Evolutionary conservation across 768 basidiomycete species (phyloP), one percentile per base, ranked within the genome.

Genomic region (Dentipellis sp.): DNA sequence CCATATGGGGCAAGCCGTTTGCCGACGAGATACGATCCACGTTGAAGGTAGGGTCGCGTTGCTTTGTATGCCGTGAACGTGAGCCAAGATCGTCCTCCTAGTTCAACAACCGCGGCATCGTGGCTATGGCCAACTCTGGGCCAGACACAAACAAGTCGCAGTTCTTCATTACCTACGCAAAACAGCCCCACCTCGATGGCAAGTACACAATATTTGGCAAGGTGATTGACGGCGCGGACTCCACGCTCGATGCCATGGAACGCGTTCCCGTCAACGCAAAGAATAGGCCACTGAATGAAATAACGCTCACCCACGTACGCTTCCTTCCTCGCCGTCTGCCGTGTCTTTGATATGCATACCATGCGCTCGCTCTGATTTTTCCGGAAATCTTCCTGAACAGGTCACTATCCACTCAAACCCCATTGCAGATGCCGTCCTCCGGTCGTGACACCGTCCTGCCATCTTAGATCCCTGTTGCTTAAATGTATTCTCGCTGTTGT

Each of bases 81-180:
- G 16, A 5, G 47, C 29, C 40, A 17, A 49, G 35, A 55, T 40
- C 56, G 53, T 42, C 50, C 54, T 51, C 21, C 48, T 55, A 98
- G 95, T 98, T 99, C 75, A 97, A 97, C 69, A 76, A 84, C 52
- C 83, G 97, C 58, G 97, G 97, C 16, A 79, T 97, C 61, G 86
- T 98, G 14, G 97, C 97, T 29, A 98, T 98, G 94, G 97, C 97
- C 55, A 99, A 98, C 71, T 86, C 91, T 8, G 97, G 97, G 1
- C 84, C 85, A 10, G 91, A 97, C 68, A 83, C 88, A 36, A 99
- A 97, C 75, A 97, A 95, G 71, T 86, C 78, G 46, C 89, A 93
- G 67, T 92, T 92, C 68, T 92, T 92, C 67, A 78, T 94, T 65
- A 84, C 91, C 3, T 97, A 97, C 67, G 75, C 87, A 2, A 98